Percentiles rank a stretch among this genome's conserved stretches.
phyloP scores from a whole-genome alignment of 139 green algal genomes.

The Coccomyxa sp. region DNA sequence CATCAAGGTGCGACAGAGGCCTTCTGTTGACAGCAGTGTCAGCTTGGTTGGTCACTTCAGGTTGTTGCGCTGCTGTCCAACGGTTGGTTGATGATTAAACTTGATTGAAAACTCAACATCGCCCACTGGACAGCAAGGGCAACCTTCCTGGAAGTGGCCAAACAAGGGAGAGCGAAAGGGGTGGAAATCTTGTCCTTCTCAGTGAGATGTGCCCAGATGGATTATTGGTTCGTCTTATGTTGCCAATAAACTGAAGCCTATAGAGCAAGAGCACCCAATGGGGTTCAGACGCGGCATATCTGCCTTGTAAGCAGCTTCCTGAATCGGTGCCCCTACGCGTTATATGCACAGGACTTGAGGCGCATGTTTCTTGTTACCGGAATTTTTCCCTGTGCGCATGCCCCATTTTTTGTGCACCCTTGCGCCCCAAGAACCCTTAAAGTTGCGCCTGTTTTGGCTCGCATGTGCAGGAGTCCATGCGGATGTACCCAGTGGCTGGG shows the following conservation, averaged over 20 bases:
- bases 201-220: too few species aligned
- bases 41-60: not conserved
- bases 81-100: too few species aligned
- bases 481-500: constrained; percentile 11
- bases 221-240: too few species aligned
- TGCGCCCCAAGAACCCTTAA: too few species aligned
- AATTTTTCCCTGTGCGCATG: too few species aligned
- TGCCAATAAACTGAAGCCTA: not conserved
- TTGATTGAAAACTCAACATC: too few species aligned
- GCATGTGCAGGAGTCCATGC: constrained; percentile 22
- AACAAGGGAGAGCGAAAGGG: too few species aligned
- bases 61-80: too few species aligned
- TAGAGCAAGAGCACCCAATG: not conserved
- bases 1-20: constrained; percentile 14
- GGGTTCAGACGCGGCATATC: not conserved
- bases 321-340: not conserved
- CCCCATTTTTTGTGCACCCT: not conserved
- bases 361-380: too few species aligned
- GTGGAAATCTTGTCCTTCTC: too few species aligned
- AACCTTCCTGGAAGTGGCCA: not conserved
- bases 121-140: not conserved
- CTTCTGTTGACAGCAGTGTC: not conserved
- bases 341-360: too few species aligned
- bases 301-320: not conserved
- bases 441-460: too few species aligned